These are phyloP conservation scores for Colletotrichum cordylinicola DNA, from an alignment of 2,329 filamentous ascomycete genomes.

Conservation along the genomic window DNA sequence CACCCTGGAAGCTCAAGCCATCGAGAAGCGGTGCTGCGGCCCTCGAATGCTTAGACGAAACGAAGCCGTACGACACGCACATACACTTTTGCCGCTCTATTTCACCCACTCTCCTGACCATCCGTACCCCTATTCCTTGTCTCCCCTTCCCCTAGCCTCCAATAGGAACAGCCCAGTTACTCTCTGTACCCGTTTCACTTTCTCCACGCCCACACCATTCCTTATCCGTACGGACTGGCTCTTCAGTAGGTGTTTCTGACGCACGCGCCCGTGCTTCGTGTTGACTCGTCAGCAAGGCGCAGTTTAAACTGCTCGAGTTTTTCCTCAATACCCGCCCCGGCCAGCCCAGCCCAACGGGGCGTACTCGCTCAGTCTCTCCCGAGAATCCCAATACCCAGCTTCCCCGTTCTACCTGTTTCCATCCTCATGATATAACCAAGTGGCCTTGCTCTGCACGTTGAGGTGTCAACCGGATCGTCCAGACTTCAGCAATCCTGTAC, in stretches of 20 bases:
- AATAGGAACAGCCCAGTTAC: background rate
- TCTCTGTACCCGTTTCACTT: slow-evolving; percentile 4
- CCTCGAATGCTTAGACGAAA: slow-evolving; percentile 1
- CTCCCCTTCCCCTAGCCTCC: background rate
- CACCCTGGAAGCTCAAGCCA: background rate
- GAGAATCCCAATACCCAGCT: background rate
- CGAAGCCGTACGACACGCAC: background rate
- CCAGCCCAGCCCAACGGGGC: background rate
- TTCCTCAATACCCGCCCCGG: background rate
- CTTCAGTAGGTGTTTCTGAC: background rate
- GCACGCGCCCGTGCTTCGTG: background rate
- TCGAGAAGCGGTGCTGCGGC: background rate
- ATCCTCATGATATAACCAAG: background rate
- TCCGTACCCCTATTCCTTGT: background rate
- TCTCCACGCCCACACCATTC: background rate
- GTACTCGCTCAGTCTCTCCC: background rate
- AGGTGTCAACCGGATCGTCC: background rate
- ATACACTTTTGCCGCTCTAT: background rate
- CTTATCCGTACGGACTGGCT: background rate
- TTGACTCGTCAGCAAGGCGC: slow-evolving; percentile 18
- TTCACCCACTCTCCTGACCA: background rate
- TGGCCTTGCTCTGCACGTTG: background rate
- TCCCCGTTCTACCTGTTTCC: background rate
- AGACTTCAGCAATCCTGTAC: background rate
- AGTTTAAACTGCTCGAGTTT: background rate